Base-by-base conservation (phyloP, 202 grass and related monocot species). In the Dendrocalamus latiflorus region DNA sequence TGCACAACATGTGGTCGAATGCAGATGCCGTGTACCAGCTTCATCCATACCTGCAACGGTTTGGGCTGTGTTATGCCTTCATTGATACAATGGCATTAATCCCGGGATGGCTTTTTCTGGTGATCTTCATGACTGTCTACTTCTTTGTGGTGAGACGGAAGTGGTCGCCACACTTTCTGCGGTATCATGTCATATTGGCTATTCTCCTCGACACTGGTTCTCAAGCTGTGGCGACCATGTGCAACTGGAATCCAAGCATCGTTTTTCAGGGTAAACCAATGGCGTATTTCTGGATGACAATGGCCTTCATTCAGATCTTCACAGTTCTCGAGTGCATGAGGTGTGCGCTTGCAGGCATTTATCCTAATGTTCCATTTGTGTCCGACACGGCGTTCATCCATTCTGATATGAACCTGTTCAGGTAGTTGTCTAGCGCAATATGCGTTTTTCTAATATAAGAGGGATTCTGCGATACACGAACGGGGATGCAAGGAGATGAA, bases 1-100 rank as follows among this genome's bases (percentile, higher is more conserved):
- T 92, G 54, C 93, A 95, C 85, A 91, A 93, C 77, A 92, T 91
- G 84, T 95, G 93, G 93, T 86, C 85, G 41, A 65, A 93, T 18
- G 93, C 93, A 18, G 88, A 93, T 69, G 87, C 88, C 5, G 66
- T 90, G 16, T 95, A 85, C 65, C 93, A 95, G 71, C 86, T 95
- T 47, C 93, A 95, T 78, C 83, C 86, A 24, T 95, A 89, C 67
- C 72, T 91, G 84, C 90, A 95, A 49, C 88, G 74, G 34, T 93
- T 95, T 68, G 75, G 79, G 59, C 71, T 93, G 48, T 80, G 85
- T 41, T 92, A 90, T 65, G 83, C 90, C 51, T 95, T 93, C 83
- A 91, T 93, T 3, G 86, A 86, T 22, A 90, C 89, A 51, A 86
- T 95, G 77, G 77, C 88, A n/a, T 28, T 87, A 48, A 56, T 95